These are phyloP conservation scores for Zopfia rhizophila DNA, from an alignment of 2,329 filamentous ascomycete species.

Conservation along the genomic window DNA sequence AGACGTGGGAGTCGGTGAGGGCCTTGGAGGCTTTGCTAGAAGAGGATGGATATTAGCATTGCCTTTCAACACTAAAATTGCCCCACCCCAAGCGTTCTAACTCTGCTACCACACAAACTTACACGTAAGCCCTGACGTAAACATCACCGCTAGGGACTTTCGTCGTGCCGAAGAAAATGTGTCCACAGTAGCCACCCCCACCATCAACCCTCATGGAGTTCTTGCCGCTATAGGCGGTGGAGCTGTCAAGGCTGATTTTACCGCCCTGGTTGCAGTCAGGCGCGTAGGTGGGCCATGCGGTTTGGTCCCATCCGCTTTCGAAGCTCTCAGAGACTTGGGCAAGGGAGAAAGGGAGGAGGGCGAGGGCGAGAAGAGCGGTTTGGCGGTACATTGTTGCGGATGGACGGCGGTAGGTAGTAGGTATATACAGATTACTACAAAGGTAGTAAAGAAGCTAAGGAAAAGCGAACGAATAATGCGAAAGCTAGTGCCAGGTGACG, in stretches of 20 bases:
- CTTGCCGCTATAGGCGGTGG: constrained; percentile 67
- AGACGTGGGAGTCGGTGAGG: constrained; percentile 68
- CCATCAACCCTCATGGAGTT: constrained; percentile 78
- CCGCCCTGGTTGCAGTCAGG: constrained; percentile 70
- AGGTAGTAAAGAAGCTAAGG: no score
- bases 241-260: constrained; percentile 65
- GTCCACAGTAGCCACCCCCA: constrained; percentile 65
- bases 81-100: constrained; percentile 6
- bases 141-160: constrained; percentile 67
- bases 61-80: constrained; percentile 5
- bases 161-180: constrained; percentile 70
- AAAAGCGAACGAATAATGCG: no score
- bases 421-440: no score
- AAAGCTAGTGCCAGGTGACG: no score
- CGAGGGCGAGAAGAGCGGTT: constrained; percentile 58
- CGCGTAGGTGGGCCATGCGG: constrained; percentile 69
- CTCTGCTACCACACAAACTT: constrained; percentile 44
- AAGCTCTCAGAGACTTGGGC: constrained; percentile 67
- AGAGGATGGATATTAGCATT: constrained; percentile 26
- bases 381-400: constrained; percentile 55
- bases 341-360: constrained; percentile 58
- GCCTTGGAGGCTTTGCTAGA: constrained; percentile 66
- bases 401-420: no score
- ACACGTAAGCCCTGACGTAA: constrained; percentile 67
- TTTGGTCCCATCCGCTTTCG: constrained; percentile 67